These are phyloP conservation scores for Suillus spraguei DNA, from an alignment of 768 basidiomycete genomes.

Conservation along the genomic window DNA sequence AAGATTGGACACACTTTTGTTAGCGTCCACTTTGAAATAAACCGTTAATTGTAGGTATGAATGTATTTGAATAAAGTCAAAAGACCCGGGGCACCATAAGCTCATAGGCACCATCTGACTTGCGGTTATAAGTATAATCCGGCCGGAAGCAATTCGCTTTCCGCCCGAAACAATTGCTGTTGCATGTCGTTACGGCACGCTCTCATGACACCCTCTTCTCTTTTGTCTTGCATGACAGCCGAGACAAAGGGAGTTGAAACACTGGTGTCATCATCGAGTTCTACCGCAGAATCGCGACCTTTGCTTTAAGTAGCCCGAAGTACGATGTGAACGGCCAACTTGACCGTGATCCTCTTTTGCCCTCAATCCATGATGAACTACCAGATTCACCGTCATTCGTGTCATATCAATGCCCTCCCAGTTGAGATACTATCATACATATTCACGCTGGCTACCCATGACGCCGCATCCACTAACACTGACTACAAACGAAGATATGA, in stretches of 20 bases:
- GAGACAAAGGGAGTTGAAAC: constrained; percentile 14
- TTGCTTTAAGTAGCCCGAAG: constrained; percentile 6
- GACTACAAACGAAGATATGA: constrained; percentile 16
- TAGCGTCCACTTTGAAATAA: not conserved
- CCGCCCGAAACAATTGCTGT: constrained; percentile 11
- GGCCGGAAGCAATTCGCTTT: not conserved
- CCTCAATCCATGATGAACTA: constrained; percentile 7
- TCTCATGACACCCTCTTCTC: constrained; percentile 12
- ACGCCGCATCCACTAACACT: constrained; percentile 22
- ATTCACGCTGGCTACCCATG: constrained; percentile 50
- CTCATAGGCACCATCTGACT: too few species aligned
- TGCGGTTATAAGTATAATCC: too few species aligned
- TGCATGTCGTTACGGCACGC: not conserved
- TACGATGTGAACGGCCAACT: not conserved
- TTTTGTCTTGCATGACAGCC: constrained; percentile 10
- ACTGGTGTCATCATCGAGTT: constrained; percentile 6
- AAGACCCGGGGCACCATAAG: too few species aligned
- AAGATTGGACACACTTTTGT: not conserved
- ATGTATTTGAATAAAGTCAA: not conserved
- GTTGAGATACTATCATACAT: constrained; percentile 60
- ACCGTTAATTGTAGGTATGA: not conserved
- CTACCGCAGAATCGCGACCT: not conserved
- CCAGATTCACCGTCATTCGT: not conserved
- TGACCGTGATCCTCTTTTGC: not conserved
- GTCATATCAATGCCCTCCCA: constrained; percentile 48